Base-by-base conservation (phyloP, 202 grass and related monocot genomes). In the Elaeis oleifera region DNA sequence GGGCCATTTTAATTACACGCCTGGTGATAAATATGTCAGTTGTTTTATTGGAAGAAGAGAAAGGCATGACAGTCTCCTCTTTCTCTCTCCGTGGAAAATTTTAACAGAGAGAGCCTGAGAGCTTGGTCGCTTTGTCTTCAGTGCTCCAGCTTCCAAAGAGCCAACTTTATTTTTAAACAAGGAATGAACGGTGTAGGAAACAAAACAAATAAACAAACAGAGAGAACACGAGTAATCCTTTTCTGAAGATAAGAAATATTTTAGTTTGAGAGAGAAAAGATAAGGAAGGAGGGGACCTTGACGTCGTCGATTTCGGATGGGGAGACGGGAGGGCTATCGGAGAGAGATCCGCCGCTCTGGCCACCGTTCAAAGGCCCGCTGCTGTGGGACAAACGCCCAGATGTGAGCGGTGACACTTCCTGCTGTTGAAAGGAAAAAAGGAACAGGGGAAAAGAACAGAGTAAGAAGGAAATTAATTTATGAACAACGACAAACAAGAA, bases 341-440 rank as follows among this genome's bases (percentile, higher is more conserved):
- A 84, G 78, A 94, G 82, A 4, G 88, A 97, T 72, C 85, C 69
- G 21, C 81, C 89, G 36, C 36, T 44, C 36, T 44, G 36, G 36
- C 36, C 36, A 13, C 94, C 88, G 72, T 82, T 97, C 51, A 97
- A 81, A 18, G 94, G 88, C 0, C 94, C 94, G 58, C 94, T 99
- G 85, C 88, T 99, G 80, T 99, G 94, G 17, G 88, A 99, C 56
- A 89, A 83, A 39, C 94, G 88, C 58, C 94, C 94, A 56, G 94
- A 99, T 48, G 94, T 84, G 54, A 99, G 88, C 19, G 94, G 85
- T 27, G 88, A 86, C 60, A 86, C 88, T 64, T 97, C 92, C 71
- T 82, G 65, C 68, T 89, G 49, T 9, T 44, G 2, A 0, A 15
- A 70, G 18, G 0, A 5, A 14, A 78, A 68, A 13, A 21, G 60